Evolutionary conservation across 345 rosid genomes (phyloP).

Genomic region (Sonneratia alba): DNA sequence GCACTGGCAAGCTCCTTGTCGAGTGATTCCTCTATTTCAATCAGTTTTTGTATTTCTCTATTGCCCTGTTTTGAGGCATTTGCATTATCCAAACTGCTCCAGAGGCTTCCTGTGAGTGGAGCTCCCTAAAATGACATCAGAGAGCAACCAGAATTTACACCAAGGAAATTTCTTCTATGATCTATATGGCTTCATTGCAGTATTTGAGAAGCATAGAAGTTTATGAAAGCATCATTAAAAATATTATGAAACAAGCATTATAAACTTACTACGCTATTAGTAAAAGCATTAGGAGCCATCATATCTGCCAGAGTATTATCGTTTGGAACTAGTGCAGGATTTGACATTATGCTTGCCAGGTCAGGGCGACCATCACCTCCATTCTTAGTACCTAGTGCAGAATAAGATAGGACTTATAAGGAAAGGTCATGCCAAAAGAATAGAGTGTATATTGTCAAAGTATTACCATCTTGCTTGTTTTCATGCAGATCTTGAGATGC

Average conservation of each 20-base stretch:
- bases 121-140: constrained; percentile 29
- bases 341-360: constrained; percentile 25
- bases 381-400: constrained; percentile 40
- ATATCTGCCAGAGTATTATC: constrained; percentile 22
- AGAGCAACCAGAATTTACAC: constrained; percentile 2
- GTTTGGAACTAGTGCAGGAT: constrained; percentile 19
- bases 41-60: constrained; percentile 35
- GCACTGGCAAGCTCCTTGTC: constrained; percentile 87
- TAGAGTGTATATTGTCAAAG: background rate
- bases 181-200: background rate
- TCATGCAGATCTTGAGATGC: constrained; percentile 20
- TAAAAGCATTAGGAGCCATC: constrained; percentile 19
- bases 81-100: constrained; percentile 27
- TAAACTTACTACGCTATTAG: constrained; percentile 34
- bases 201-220: background rate
- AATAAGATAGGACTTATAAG: background rate
- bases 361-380: constrained; percentile 24
- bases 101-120: constrained; percentile 22
- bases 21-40: constrained; percentile 66
- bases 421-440: background rate
- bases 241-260: background rate
- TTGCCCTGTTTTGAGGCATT: constrained; percentile 30
- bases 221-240: background rate
- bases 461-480: constrained; percentile 18
- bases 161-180: background rate